Evolutionary conservation across 169 alveolate species (phyloP).

Genomic region (Babesia sp.): DNA sequence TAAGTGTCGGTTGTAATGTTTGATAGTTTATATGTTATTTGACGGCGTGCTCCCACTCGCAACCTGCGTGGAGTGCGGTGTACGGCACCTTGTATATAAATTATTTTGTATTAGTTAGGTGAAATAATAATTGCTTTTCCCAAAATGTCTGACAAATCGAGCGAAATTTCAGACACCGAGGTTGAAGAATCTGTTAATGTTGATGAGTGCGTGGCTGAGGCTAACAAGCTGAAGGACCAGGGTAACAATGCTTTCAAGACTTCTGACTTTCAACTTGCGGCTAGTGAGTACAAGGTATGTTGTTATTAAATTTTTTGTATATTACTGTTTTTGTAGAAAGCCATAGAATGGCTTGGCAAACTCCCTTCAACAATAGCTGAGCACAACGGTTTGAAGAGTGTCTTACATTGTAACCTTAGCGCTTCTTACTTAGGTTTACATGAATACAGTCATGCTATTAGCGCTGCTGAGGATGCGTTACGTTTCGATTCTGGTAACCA

Average conservation of each 20-base stretch:
- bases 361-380: slow-evolving; percentile 1
- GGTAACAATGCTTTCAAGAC: slow-evolving; percentile 62
- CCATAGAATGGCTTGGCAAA: slow-evolving; percentile 38
- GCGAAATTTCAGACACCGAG: slow-evolving; percentile 14
- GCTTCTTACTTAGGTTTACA: slow-evolving; percentile 46
- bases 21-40: background rate
- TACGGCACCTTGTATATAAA: background rate
- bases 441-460: slow-evolving; percentile 39
- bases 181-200: slow-evolving; percentile 30
- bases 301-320: background rate
- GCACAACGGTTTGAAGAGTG: slow-evolving; percentile 40
- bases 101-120: no score
- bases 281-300: slow-evolving; percentile 40
- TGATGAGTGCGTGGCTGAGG: slow-evolving; percentile 58
- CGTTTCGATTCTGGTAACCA: slow-evolving; percentile 36
- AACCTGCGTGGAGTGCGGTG: slow-evolving; percentile 15
- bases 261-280: slow-evolving; percentile 40
- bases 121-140: no score
- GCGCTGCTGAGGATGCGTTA: slow-evolving; percentile 51
- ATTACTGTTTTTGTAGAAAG: slow-evolving; percentile 13
- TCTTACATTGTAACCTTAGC: slow-evolving; percentile 46
- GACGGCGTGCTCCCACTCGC: background rate
- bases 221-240: slow-evolving; percentile 40
- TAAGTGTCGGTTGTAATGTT: background rate
- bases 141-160: slow-evolving; percentile 43